Evolutionary conservation across 768 basidiomycete genomes (phyloP), one percentile per base, ranked within the genome.

Genomic region (Trametes coccinea): DNA sequence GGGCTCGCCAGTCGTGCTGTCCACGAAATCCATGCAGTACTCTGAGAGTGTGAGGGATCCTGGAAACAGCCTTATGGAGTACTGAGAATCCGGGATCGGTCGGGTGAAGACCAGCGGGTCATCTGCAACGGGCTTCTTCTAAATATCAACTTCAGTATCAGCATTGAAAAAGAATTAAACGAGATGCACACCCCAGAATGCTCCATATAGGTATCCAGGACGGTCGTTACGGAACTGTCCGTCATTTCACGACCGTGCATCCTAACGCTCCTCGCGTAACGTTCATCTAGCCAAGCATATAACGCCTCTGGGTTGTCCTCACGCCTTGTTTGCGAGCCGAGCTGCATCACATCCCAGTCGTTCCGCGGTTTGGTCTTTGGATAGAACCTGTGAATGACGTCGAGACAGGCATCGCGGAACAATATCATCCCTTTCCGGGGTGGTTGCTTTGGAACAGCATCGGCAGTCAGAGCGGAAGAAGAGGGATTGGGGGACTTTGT

Each of bases 1-100:
- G 1, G 56, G 22, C 11, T 57, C 33, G 3, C 47, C 34, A 13
- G 56, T 57, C 16, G 0, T 27, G 1, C 34, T 29, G 37, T 57
- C 47, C 13, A 57, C 56, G 37, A 57, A 48, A 37, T 57, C 56
- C 56, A 57, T 48, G 37, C 47, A 57, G 27, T 48, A 49, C 22
- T 49, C 56, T 37, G 22, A 11, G 22, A 4, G 22, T n/a, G 47
- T 49, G 2, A 27, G n/a, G 4, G 16, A 33, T 2, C 56, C 56
- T 0, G 56, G 46, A 16, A 37, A 57, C 7, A 57, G 34, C 2
- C 47, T 47, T 2, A 57, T 29, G 27, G 56, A 57, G 27, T 49
- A 49, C 47, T 41, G 1, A 37, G 46, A 40, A 2, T 30, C 37
- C 1, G 46, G 56, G 11, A 57, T 57, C 0, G 47, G 56, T 4